Base-by-base conservation (phyloP, 2,329 filamentous ascomycete species). In the Periconia digitata region DNA sequence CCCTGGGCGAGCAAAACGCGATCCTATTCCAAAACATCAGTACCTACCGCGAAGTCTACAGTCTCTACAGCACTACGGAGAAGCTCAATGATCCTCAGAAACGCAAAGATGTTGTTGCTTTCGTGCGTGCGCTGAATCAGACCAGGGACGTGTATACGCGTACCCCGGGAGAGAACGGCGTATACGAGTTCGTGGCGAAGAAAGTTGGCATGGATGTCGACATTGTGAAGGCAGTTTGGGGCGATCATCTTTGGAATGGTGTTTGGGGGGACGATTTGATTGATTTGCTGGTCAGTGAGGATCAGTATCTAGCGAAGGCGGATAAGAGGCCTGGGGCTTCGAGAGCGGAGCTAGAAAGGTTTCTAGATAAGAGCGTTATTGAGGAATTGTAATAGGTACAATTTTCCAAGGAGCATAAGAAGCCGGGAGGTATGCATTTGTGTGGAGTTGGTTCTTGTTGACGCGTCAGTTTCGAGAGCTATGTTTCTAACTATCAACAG, bases 31-130 rank as follows among this genome's bases (percentile, higher is more conserved):
- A 62, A 34, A 60, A 64, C 37, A 47, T 40, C 6, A 48, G 52
- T 1, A 50, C 60, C 5, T 64, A 66, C 41, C 48, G 62, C 22
- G 62, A 66, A 43, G 53, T 66, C 10, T 66, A 59, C 32, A 49
- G 47, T 3, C 50, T 66, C 1, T 58, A 64, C 44, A 55, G 44
- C 12, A 66, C 62, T 15, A 59, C 60, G 4, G 51, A 60, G 3
- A 61, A 58, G 35, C 51, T 66, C 8, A 50, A 44, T 15, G 48
- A 64, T 38, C 23, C 55, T 2, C 23, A 42, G 1, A 63, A 45
- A 39, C 43, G 62, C 15, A 51, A 49, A 43, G 58, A 66, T 17
- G 61, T 64, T 34, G 57, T 64, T 6, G 46, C 46, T 3, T 64
- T 66, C 43, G 55, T 66, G 17, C 52, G 60, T 20, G 59, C 61